Evolutionary conservation across 192 early-diverging fungal species (phyloP).

Genomic region (Ramicandelaber brevisporus): DNA sequence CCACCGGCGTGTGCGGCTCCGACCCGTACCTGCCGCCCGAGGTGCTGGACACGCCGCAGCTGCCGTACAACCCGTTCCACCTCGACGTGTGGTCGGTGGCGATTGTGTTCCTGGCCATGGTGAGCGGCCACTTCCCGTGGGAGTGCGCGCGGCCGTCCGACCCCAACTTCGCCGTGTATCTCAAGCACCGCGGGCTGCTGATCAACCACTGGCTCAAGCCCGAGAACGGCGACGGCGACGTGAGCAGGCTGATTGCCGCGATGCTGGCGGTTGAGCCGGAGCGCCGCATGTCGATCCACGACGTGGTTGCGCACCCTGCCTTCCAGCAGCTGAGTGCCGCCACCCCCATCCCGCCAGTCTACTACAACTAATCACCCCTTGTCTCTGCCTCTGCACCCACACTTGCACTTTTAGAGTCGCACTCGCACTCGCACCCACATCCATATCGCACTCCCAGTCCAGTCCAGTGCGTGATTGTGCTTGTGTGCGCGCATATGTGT

Average conservation of each 20-base stretch:
- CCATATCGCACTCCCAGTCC: too few relatives aligned
- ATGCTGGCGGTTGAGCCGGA: slow-evolving; percentile 48
- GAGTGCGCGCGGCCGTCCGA: slow-evolving; percentile 24
- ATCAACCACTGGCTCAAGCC: slow-evolving; percentile 23
- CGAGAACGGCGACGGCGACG: slow-evolving; percentile 5
- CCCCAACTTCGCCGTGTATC: slow-evolving; percentile 32
- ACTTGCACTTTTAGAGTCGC: too few relatives aligned
- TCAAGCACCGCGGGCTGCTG: slow-evolving; percentile 14
- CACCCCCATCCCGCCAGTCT: too few relatives aligned
- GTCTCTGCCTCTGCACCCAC: too few relatives aligned
- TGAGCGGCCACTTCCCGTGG: slow-evolving; percentile 45
- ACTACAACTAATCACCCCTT: too few relatives aligned
- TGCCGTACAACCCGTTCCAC: slow-evolving; percentile 54
- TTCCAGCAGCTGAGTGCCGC: too few relatives aligned
- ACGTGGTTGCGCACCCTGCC: slow-evolving; percentile 40
- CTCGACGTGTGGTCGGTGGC: slow-evolving; percentile 78
- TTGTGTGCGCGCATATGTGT: too few relatives aligned
- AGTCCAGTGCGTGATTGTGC: too few relatives aligned
- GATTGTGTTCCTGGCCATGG: slow-evolving; percentile 60
- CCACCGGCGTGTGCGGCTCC: slow-evolving; percentile 48
- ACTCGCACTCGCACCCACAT: too few relatives aligned
- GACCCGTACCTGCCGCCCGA: slow-evolving; percentile 78
- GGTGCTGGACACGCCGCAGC: slow-evolving; percentile 15
- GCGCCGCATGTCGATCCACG: slow-evolving; percentile 51
- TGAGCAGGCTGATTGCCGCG: slow-evolving; percentile 23